These are phyloP conservation scores for Orbilia ellipsospora DNA, from an alignment of 2,329 filamentous ascomycete species.

Conservation along the genomic window DNA sequence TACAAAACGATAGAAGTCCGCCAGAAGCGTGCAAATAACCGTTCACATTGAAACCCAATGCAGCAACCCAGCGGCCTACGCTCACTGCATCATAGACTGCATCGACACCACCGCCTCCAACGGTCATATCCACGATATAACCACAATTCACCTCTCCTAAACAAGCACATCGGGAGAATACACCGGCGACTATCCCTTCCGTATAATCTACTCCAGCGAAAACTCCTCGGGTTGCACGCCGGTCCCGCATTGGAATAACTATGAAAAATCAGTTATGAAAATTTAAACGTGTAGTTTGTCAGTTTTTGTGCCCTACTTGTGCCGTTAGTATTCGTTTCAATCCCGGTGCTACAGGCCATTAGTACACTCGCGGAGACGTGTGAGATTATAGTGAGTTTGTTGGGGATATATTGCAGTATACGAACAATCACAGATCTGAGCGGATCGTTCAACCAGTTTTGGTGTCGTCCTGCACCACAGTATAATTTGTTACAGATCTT, in stretches of 20 bases:
- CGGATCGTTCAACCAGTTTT: constrained; percentile 2
- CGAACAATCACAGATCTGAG: not conserved
- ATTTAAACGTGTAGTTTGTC: not conserved
- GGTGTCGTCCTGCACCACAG: constrained; percentile 11
- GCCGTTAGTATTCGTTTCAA: not conserved
- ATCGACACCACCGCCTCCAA: constrained; percentile 14
- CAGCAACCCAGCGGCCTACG: constrained; percentile 1
- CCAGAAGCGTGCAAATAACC: constrained; percentile 18
- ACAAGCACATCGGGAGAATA: constrained; percentile 23
- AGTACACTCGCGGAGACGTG: not conserved
- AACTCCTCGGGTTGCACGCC: constrained; percentile 7
- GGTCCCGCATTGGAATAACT: constrained; percentile 5
- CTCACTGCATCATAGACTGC: constrained; percentile 9
- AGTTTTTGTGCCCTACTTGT: constrained; percentile 2
- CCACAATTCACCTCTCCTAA: constrained; percentile 1
- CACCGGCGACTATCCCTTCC: constrained; percentile 12
- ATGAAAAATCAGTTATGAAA: constrained; percentile 4
- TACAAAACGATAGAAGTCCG: constrained; percentile 10
- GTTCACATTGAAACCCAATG: constrained; percentile 20
- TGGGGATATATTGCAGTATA: constrained; percentile 11
- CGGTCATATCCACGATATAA: constrained; percentile 1
- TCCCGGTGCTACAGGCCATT: constrained; percentile 5
- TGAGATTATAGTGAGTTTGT: not conserved
- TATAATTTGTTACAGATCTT: constrained; percentile 10
- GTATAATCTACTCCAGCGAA: not conserved